These are phyloP conservation scores for Diplodia seriata DNA, from an alignment of 2,329 filamentous ascomycete species.

Conservation along the genomic window DNA sequence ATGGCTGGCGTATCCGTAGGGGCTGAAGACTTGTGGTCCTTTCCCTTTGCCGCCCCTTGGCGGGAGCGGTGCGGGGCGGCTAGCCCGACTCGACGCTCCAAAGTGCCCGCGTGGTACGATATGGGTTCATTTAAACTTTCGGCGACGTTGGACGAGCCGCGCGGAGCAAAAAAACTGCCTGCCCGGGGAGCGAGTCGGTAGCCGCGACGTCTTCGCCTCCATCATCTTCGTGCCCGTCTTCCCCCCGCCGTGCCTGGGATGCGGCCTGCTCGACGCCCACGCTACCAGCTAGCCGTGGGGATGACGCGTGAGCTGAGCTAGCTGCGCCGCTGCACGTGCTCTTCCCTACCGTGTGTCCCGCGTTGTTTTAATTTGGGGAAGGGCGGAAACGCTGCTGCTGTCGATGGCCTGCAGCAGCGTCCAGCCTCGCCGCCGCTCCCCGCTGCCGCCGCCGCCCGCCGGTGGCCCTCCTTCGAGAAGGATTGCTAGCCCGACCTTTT, in stretches of 20 bases:
- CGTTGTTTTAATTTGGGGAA: slow-evolving; percentile 26
- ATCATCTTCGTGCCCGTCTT: neutral
- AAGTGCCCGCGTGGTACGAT: slow-evolving; percentile 14
- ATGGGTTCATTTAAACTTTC: slow-evolving; percentile 30
- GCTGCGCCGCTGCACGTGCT: slow-evolving; percentile 16
- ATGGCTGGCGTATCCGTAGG: slow-evolving; percentile 11
- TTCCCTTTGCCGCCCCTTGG: too few species aligned
- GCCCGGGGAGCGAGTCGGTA: neutral
- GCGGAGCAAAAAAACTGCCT: neutral
- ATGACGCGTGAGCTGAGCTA: slow-evolving; percentile 18
- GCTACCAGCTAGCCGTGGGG: neutral
- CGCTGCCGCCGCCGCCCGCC: too few species aligned
- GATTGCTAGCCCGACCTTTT: neutral
- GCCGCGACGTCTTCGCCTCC: slow-evolving; percentile 13
- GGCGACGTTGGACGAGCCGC: slow-evolving; percentile 25
- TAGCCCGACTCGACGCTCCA: neutral
- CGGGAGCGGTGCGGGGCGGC: neutral
- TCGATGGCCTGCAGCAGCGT: slow-evolving; percentile 8
- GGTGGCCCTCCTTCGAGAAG: slow-evolving; percentile 1
- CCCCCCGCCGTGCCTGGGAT: neutral
- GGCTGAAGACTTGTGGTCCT: too few species aligned
- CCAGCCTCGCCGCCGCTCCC: neutral
- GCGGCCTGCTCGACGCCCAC: neutral
- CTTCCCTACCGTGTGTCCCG: neutral
- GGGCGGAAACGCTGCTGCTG: neutral